Evolutionary conservation across 306 rosid species (phyloP).

Genomic region (Prunus davidiana): DNA sequence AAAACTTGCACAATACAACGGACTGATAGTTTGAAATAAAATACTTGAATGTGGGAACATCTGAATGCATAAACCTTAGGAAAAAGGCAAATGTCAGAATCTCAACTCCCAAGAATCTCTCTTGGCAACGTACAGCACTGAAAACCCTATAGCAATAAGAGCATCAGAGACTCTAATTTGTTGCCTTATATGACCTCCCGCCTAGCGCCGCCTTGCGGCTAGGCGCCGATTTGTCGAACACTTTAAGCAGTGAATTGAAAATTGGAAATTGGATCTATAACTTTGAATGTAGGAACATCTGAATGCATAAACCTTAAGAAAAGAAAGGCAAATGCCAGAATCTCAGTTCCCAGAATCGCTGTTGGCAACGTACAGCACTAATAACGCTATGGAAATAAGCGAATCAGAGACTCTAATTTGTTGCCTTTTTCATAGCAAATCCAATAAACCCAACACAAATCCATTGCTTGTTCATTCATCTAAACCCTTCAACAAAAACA

Average conservation of each 20-base stretch:
- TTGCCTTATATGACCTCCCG: not conserved
- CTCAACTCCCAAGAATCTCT: not conserved
- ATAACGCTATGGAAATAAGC: slow-evolving; percentile 39
- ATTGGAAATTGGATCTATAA: not conserved
- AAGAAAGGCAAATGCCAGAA: slow-evolving; percentile 49
- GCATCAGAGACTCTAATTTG: slow-evolving; percentile 18
- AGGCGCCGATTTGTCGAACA: too few relatives aligned
- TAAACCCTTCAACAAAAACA: not conserved
- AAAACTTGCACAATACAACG: too few relatives aligned
- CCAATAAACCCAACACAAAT: not conserved
- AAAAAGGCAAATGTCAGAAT: not conserved
- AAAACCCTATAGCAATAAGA: not conserved
- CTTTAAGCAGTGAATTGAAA: not conserved
- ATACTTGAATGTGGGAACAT: slow-evolving; percentile 44
- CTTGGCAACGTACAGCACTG: slow-evolving; percentile 20
- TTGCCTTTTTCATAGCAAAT: slow-evolving; percentile 43
- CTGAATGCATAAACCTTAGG: slow-evolving; percentile 56
- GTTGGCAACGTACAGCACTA: slow-evolving; percentile 97
- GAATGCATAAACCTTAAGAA: slow-evolving; percentile 53
- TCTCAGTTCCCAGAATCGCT: slow-evolving; percentile 53
- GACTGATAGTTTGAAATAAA: too few relatives aligned
- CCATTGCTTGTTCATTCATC: not conserved
- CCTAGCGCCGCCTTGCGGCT: too few relatives aligned
- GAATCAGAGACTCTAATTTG: slow-evolving; percentile 94
- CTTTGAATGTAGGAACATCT: slow-evolving; percentile 45